phyloP scores from a whole-genome alignment of 208 protist species.

The Trypanosoma mega region DNA sequence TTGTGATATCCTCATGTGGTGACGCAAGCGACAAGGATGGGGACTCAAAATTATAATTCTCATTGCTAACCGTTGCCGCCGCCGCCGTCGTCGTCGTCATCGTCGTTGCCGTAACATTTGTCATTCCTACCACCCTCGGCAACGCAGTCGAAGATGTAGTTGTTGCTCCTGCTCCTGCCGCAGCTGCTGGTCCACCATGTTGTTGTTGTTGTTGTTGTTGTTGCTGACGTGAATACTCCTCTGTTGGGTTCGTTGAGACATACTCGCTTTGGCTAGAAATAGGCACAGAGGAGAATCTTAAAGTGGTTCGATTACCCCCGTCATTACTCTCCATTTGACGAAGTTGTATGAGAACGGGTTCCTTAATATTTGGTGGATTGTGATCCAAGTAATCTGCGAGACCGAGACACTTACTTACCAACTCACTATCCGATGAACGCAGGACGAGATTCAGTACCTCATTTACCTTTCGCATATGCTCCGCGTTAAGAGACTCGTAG shows the following conservation, averaged over 20 bases:
- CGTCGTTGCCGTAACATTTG: no score
- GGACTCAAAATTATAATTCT: constrained; percentile 39
- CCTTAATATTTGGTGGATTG: constrained; percentile 69
- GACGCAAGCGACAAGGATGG: constrained; percentile 15
- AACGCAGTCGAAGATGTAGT: no score
- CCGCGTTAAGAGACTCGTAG: constrained; percentile 80
- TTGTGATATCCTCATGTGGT: background rate
- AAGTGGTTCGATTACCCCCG: constrained; percentile 15
- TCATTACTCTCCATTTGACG: constrained; percentile 46
- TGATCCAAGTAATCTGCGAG: constrained; percentile 91
- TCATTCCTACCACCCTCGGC: no score
- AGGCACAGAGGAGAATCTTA: constrained; percentile 32
- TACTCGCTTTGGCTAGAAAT: no score
- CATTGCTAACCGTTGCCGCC: constrained; percentile 9
- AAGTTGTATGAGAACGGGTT: constrained; percentile 73
- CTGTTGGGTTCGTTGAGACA: no score
- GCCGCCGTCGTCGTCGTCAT: constrained; percentile 7
- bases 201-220: constrained; percentile 32
- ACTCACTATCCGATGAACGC: constrained; percentile 76
- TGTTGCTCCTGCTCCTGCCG: no score
- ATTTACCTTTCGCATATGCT: constrained; percentile 87
- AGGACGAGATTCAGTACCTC: constrained; percentile 82
- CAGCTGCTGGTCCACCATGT: no score
- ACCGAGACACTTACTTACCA: constrained; percentile 79
- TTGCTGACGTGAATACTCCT: constrained; percentile 32